Evolutionary conservation across 2,329 filamentous ascomycete species (phyloP).

Genomic region (Coniochaeta ligniaria): DNA sequence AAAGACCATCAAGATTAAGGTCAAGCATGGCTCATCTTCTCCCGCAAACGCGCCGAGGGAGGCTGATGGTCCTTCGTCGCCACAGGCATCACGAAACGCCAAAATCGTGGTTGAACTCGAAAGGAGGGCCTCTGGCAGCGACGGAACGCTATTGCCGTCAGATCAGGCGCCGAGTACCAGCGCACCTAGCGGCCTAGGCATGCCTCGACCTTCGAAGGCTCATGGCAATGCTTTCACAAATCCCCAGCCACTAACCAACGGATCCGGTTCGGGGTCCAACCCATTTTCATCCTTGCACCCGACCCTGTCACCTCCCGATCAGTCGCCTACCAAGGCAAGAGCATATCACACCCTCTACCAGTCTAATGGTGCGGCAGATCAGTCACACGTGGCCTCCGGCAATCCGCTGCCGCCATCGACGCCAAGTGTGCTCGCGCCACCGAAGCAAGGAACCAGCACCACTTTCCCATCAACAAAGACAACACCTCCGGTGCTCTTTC

Average conservation of each 20-base stretch:
- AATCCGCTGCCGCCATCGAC: not conserved
- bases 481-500: conserved; percentile 8
- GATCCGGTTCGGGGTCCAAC: conserved; percentile 21
- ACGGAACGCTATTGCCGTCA: not conserved
- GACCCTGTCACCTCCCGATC: conserved; percentile 30
- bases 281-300: conserved; percentile 36
- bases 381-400: not conserved
- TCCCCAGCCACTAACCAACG: conserved; percentile 18
- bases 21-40: conserved; percentile 24
- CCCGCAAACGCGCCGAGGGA: conserved; percentile 12
- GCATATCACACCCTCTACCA: conserved; percentile 30
- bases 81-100: conserved; percentile 12
- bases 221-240: not conserved
- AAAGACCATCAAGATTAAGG: conserved; percentile 45
- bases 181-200: not conserved
- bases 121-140: conserved; percentile 11
- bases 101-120: conserved; percentile 16
- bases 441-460: not conserved
- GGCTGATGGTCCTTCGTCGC: conserved; percentile 2
- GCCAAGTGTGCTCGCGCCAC: not conserved
- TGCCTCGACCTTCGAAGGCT: not conserved
- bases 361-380: conserved; percentile 11
- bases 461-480: conserved; percentile 17
- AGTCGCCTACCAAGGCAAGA: conserved; percentile 30
- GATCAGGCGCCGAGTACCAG: not conserved